Conservation (phyloP, 768 basidiomycete species). For the Terana coerulea region DNA sequence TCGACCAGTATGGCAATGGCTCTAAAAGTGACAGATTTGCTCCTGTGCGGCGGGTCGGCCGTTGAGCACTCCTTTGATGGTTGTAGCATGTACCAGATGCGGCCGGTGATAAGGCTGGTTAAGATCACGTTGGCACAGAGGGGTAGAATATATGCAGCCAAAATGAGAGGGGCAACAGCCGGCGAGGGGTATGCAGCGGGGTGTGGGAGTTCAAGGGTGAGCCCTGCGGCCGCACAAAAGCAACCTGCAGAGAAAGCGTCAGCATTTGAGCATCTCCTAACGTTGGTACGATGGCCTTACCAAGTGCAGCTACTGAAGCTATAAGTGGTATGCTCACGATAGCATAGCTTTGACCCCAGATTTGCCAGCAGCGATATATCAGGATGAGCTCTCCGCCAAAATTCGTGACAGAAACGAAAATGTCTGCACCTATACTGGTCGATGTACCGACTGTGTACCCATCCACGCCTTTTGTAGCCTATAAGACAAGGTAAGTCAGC, state of each 20-base stretch:
- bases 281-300: neutral
- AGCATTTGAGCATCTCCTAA: neutral
- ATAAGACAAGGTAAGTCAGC: neutral
- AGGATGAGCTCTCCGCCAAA: constrained; percentile 33
- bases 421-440: constrained; percentile 30
- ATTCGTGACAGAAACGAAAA: constrained; percentile 33
- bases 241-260: neutral
- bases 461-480: neutral
- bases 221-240: neutral
- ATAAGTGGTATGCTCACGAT: constrained; percentile 33
- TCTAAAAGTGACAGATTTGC: neutral
- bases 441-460: constrained; percentile 28
- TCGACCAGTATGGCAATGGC: constrained; percentile 30
- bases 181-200: constrained; percentile 28
- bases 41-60: neutral
- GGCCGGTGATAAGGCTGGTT: constrained; percentile 37
- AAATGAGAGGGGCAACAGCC: constrained; percentile 31
- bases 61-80: neutral
- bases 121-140: constrained; percentile 39
- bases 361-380: constrained; percentile 41
- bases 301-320: constrained; percentile 2
- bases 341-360: constrained; percentile 35
- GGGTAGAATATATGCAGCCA: constrained; percentile 35
- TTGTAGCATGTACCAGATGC: constrained; percentile 32
- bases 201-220: neutral